A percentile compares a stretch with the other conserved stretches of the same genome.
phyloP scores from a whole-genome alignment of 345 rosid species.

The Cochlearia excelsa region DNA sequence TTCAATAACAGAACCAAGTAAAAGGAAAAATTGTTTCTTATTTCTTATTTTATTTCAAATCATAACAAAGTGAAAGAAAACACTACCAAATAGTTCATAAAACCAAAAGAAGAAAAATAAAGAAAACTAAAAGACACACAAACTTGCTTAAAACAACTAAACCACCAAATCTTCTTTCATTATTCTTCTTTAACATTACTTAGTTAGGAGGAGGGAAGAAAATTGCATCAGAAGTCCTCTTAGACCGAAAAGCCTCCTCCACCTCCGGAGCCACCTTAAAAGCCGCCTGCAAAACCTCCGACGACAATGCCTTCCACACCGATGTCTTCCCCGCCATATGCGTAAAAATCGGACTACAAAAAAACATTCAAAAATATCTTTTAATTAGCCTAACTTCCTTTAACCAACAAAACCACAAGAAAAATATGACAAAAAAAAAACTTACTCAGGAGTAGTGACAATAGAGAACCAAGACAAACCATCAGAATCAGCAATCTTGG shows the following conservation, averaged over 20 bases:
- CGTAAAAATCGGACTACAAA: constrained; percentile 75
- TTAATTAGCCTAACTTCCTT: not conserved
- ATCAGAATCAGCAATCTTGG: constrained; percentile 77
- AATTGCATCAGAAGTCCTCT: constrained; percentile 68
- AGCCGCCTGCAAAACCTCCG: constrained; percentile 69
- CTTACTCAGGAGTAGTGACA: constrained; percentile 86
- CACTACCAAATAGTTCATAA: not conserved
- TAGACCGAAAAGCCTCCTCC: constrained; percentile 68
- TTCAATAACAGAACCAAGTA: too few species aligned
- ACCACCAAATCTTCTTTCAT: not conserved
- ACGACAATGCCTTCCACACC: constrained; percentile 82
- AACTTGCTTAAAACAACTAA: constrained; percentile 14
- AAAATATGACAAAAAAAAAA: not conserved
- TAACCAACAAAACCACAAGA: too few species aligned
- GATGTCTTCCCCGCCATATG: constrained; percentile 87
- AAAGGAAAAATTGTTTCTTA: not conserved
- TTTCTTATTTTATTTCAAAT: constrained; percentile 18
- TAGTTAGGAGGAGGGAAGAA: constrained; percentile 79
- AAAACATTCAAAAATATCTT: not conserved
- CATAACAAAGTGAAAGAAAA: not conserved
- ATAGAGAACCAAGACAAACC: constrained; percentile 91
- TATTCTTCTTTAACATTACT: not conserved
- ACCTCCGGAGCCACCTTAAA: constrained; percentile 56
- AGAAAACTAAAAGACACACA: not conserved
- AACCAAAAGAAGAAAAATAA: constrained; percentile 1